Evolutionary conservation across 2,329 filamentous ascomycete species (phyloP), one percentile per base, ranked within the genome.

Genomic region (Arthrobotrys entomopaga): DNA sequence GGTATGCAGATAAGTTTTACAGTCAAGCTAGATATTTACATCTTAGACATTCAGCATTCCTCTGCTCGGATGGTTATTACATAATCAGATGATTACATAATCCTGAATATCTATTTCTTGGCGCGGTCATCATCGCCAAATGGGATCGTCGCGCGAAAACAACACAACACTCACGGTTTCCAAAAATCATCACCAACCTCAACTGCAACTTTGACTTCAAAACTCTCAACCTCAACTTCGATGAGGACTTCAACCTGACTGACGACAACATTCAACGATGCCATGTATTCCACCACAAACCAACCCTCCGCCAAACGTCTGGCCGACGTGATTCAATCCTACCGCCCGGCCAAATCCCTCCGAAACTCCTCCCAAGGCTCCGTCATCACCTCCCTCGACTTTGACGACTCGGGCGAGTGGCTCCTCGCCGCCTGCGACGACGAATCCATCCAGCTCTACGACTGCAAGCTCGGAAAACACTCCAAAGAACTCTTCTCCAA

Each of bases 381-480:
- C 15, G 77, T 89, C 77, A 88, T 97, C 72, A 90, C 95, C 7
- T 98, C 94, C 1, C 87, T 99, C 78, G 94, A 99, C 83, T 99
- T 97, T 81, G 93, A 98, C 82, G 93, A 98, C 83, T 90, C 91
- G 49, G 95, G 95, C 81, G 93, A 97, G 81, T 91, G 94, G 57
- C 87, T 96, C 72, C 92, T 99, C 82, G 91, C 93, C 0, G 92
- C 93, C 4, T 91, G 93, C 77, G 93, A 92, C 83, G 95, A 99
- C 82, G 93, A 97, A 81, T 96, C 92, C 2, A 91, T 99, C 76
- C 93, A 98, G 80, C 89, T 99, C 34, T 99, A 96, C 84, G 96
- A 95, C 79, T 90, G 96, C 76, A 91, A 91, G 79, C 93, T 97
- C 77, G 95, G 95, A 3, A 91, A 91, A 74, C 90, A 93, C 78